Conservation (phyloP, 345 rosid species). For the Linum lewisii region DNA sequence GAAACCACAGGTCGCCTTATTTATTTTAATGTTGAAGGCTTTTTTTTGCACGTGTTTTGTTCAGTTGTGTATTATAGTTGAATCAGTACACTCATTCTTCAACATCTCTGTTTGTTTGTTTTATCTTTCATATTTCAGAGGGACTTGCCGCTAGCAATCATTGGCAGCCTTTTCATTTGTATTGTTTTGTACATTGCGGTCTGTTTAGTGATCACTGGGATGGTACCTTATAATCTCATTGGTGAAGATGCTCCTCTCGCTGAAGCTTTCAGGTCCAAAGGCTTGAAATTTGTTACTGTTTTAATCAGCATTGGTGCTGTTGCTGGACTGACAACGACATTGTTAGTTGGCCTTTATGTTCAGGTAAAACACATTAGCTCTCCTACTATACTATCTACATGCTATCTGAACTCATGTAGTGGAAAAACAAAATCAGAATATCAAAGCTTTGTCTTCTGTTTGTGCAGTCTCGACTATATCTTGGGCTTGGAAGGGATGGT, state of each 20-base stretch:
- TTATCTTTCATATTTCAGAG: constrained; percentile 36
- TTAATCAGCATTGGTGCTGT: constrained; percentile 89
- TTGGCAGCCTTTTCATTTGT: constrained; percentile 84
- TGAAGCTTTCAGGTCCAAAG: constrained; percentile 75
- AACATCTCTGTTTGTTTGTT: constrained; percentile 5
- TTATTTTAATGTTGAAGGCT: constrained; percentile 9
- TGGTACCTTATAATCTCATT: constrained; percentile 66
- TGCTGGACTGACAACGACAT: constrained; percentile 93
- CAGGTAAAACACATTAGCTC: constrained; percentile 47
- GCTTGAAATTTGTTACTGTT: constrained; percentile 66
- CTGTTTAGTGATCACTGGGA: constrained; percentile 92
- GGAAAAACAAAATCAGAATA: not conserved
- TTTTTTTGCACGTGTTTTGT: not conserved
- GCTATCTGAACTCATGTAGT: constrained; percentile 4
- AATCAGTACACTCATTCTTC: constrained; percentile 6
- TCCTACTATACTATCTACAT: constrained; percentile 4
- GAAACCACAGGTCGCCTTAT: constrained; percentile 61
- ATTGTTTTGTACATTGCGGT: constrained; percentile 64
- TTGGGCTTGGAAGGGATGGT: constrained; percentile 95
- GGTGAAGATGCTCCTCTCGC: constrained; percentile 92
- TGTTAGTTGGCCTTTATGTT: constrained; percentile 93
- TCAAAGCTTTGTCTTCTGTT: constrained; percentile 16
- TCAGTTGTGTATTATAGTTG: not conserved
- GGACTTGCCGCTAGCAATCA: constrained; percentile 79
- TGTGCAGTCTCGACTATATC: constrained; percentile 79